Evolutionary conservation across 257 asterid genomes (phyloP).

Genomic region (Catharanthus roseus): DNA sequence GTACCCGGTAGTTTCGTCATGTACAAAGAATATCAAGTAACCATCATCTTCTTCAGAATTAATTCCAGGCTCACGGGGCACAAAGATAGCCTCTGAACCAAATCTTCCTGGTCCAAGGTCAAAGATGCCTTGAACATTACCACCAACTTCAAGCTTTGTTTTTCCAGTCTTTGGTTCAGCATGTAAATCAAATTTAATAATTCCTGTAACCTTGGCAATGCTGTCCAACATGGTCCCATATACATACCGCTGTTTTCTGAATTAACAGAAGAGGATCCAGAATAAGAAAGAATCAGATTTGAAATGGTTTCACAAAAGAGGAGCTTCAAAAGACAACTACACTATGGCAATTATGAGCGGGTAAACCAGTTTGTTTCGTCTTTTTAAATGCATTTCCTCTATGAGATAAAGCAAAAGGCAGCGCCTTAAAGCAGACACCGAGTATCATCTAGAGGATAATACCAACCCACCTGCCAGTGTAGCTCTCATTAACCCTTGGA

Average conservation of each 20-base stretch:
- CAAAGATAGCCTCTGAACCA: conserved; percentile 93
- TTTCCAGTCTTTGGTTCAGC: conserved; percentile 73
- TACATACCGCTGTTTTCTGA: conserved; percentile 85
- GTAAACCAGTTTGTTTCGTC: not conserved
- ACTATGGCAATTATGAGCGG: not conserved
- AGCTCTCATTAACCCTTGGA: conserved; percentile 90
- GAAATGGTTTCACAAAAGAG: not conserved
- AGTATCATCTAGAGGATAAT: not conserved
- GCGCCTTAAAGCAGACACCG: not conserved
- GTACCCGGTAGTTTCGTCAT: conserved; percentile 89
- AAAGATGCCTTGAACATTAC: conserved; percentile 75
- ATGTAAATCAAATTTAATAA: conserved; percentile 84
- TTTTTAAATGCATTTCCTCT: not conserved
- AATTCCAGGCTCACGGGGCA: conserved; percentile 66
- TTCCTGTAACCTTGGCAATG: conserved; percentile 83
- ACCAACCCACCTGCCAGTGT: conserved; percentile 68
- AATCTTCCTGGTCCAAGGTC: conserved; percentile 84
- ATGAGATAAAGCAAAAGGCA: not conserved
- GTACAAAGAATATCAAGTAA: conserved; percentile 84
- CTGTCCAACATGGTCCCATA: conserved; percentile 77
- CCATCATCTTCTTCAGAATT: conserved; percentile 92
- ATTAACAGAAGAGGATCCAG: conserved; percentile 16
- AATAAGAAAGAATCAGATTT: conserved; percentile 1
- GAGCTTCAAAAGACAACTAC: not conserved
- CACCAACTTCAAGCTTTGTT: conserved; percentile 86